Conservation (phyloP, 164 flowering plant genomes). For the Stephania yunnanensis region DNA sequence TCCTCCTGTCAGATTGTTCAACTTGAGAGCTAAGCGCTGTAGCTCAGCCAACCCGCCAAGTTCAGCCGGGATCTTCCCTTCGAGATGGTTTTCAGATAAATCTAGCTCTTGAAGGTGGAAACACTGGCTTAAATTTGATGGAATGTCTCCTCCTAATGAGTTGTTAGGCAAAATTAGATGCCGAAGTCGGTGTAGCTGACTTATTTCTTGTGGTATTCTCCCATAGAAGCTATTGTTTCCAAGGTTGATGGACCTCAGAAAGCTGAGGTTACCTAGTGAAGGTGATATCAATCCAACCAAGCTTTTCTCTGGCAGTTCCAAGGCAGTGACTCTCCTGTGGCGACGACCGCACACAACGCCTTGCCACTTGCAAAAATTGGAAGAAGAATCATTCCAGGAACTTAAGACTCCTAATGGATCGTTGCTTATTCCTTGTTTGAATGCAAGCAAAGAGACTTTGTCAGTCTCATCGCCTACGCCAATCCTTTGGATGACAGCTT, state of each 20-base stretch:
- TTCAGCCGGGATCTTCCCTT: conserved; percentile 22
- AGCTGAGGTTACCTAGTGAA: conserved; percentile 25
- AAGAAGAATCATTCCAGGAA: conserved; percentile 32
- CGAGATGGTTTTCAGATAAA: conserved; percentile 11
- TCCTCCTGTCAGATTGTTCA: conserved; percentile 8
- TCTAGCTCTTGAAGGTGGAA: conserved; percentile 10
- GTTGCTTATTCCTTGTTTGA: conserved; percentile 6
- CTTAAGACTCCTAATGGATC: conserved; percentile 21
- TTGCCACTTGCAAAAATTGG: conserved; percentile 30
- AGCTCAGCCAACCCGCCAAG: conserved; percentile 16
- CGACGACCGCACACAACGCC: conserved; percentile 28
- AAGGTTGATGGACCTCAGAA: conserved; percentile 19
- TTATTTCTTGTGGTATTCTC: conserved; percentile 26
- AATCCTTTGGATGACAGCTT: no score
- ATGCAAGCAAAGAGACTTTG: conserved; percentile 3
- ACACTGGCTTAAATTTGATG: conserved; percentile 24
- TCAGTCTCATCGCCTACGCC: background rate
- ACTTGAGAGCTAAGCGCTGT: background rate
- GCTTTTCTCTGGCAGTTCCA: conserved; percentile 11
- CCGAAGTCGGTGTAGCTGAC: conserved; percentile 17
- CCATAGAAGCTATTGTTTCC: conserved; percentile 25
- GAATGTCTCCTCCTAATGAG: conserved; percentile 17
- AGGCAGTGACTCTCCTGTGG: conserved; percentile 16
- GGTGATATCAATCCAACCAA: conserved; percentile 28
- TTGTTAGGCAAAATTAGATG: conserved; percentile 18